Conservation (phyloP, 1,284 basidiomycete genomes). For the Ceratobasidium sp. region DNA sequence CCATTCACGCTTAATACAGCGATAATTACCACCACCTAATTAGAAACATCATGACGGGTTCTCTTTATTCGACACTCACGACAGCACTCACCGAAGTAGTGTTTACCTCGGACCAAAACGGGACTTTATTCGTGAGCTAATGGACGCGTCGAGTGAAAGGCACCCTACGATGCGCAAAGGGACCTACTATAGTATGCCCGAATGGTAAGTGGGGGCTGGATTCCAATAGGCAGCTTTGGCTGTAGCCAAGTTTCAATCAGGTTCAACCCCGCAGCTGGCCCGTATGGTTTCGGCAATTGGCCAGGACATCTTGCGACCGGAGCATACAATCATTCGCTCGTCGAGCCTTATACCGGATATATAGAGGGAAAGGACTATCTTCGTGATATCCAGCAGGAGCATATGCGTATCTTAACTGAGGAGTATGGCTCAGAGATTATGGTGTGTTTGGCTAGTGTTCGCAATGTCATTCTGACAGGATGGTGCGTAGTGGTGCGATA, state of each 20-base stretch:
- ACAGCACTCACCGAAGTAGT: conserved; percentile 59
- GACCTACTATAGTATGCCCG: conserved; percentile 53
- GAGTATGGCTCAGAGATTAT: conserved; percentile 62
- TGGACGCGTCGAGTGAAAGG: conserved; percentile 57
- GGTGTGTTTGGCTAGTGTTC: conserved; percentile 47
- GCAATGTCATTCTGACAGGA: neutral
- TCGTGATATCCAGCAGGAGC: conserved; percentile 59
- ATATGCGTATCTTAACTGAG: conserved; percentile 61
- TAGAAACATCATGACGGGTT: conserved; percentile 54
- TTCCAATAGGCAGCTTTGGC: conserved; percentile 42
- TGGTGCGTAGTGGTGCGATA: conserved; percentile 59
- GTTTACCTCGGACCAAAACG: conserved; percentile 59
- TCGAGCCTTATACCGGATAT: conserved; percentile 62
- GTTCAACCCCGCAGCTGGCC: conserved; percentile 61
- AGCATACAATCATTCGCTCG: conserved; percentile 54
- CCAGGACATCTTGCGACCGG: conserved; percentile 62
- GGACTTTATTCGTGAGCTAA: conserved; percentile 62
- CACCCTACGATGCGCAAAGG: conserved; percentile 60
- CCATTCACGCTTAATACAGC: neutral
- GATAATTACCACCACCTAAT: too few relatives aligned
- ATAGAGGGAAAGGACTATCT: conserved; percentile 60
- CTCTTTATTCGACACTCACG: conserved; percentile 60
- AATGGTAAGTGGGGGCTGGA: conserved; percentile 53
- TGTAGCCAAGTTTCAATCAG: conserved; percentile 42
- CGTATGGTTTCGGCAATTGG: conserved; percentile 58